Conservation (phyloP, 2,329 filamentous ascomycete genomes). For the Amauroascus verrucosus region DNA sequence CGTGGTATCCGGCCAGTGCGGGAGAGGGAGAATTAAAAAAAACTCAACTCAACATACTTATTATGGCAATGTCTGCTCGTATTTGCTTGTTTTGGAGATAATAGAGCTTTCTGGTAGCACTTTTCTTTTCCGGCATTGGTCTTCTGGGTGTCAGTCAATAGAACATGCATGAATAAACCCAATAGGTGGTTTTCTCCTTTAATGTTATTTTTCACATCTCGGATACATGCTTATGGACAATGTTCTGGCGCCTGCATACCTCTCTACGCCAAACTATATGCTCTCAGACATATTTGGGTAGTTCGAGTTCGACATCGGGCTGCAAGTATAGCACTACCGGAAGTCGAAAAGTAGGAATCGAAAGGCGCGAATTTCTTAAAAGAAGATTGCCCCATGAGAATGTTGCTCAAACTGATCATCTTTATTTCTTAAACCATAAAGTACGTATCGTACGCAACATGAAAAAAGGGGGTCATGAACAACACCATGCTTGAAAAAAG, state of each 20-base stretch:
- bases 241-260: neutral
- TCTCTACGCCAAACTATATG: neutral
- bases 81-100: neutral
- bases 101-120: neutral
- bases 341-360: no score
- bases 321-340: no score
- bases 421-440: conserved; percentile 5
- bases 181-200: neutral
- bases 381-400: no score
- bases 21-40: conserved; percentile 13
- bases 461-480: neutral
- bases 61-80: neutral
- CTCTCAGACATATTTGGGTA: neutral
- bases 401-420: conserved; percentile 4
- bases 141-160: neutral
- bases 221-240: no score
- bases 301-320: no score
- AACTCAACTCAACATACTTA: neutral
- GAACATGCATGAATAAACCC: neutral
- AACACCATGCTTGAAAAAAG: conserved; percentile 5
- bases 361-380: no score
- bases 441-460: conserved; percentile 11
- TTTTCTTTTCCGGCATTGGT: neutral
- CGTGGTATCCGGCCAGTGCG: conserved; percentile 29
- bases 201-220: neutral